Base-by-base conservation (phyloP, 495 filamentous ascomycete genomes). In the Tuber melanosporum region DNA sequence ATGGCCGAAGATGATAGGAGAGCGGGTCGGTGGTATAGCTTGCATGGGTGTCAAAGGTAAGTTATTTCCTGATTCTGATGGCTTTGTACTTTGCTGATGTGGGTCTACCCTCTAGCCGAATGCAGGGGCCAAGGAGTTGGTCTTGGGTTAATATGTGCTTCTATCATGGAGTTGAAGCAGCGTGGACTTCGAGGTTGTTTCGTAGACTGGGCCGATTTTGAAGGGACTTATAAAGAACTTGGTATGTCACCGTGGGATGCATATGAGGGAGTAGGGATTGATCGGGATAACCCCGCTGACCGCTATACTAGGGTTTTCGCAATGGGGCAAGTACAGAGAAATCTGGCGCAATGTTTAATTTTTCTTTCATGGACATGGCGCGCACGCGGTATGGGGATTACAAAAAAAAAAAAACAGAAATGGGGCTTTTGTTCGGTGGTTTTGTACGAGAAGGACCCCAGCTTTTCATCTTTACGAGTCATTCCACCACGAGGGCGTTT, bases 21-120 rank as follows among this genome's bases (percentile, higher is more conserved):
- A 85, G 47, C 86, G 89, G 76, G 85, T 90, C 72, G 89, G 89
- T 26, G 89, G 89, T 32, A 86, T 90, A 44, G 88, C 89, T 45
- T 91, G 89, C 78, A 85, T 91, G 57, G 89, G 89, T 81, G 87
- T 90, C 77, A 83, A 83, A 80, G 87, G 89, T 88, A 77, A 72
- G 85, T 84, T 72, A 15, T 70, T 43, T 72, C 52, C 22, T 47
- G 43, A 39, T n/a, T 44, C 15, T 71, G 45, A 47, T 47, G 17
- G 20, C 36, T 22, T 72, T 70, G 52, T 74, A 41, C 26, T 57
- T 73, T 45, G 36, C 26, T 73, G 10, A 78, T 57, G 46, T 72
- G 19, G 19, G 1, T 39, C 43, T 47, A 19, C 7, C 52, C 15
- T 73, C 52, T 36, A 83, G 81, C 78, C 26, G 75, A 83, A 76